These are phyloP conservation scores for Sordariomycetes sp. DNA, from an alignment of 2,329 filamentous ascomycete genomes.

Conservation along the genomic window DNA sequence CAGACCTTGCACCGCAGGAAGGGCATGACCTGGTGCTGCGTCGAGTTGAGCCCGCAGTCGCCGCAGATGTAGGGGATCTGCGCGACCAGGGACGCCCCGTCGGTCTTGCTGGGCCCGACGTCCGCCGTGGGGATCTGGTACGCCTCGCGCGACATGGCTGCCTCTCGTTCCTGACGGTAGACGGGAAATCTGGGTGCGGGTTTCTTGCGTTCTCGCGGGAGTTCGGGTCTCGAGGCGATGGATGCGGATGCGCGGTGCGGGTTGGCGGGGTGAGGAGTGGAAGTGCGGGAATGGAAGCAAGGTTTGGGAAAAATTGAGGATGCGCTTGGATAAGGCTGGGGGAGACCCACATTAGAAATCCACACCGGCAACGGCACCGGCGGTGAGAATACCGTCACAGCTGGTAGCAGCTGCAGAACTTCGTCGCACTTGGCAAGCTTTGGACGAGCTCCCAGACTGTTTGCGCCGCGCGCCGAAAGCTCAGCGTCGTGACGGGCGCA, in stretches of 20 bases:
- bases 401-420: neutral
- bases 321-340: neutral
- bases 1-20: slow-evolving; percentile 92
- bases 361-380: neutral
- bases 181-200: neutral
- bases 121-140: slow-evolving; percentile 59
- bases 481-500: neutral
- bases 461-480: neutral
- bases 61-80: slow-evolving; percentile 31
- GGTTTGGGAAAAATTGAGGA: neutral
- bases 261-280: neutral
- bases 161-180: neutral
- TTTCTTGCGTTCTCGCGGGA: neutral
- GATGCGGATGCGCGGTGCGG: neutral
- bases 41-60: slow-evolving; percentile 36
- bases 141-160: slow-evolving; percentile 58
- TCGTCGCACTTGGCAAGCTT: neutral
- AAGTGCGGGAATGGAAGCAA: neutral
- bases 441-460: neutral
- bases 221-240: neutral
- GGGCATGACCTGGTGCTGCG: slow-evolving; percentile 55
- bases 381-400: neutral
- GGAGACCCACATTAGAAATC: neutral
- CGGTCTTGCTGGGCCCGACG: neutral
- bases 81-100: slow-evolving; percentile 18